A percentile compares a stretch with the other conserved stretches of the same genome.
Evolutionary conservation across 768 basidiomycete species (phyloP).

Genomic region (Galerina sulciceps): DNA sequence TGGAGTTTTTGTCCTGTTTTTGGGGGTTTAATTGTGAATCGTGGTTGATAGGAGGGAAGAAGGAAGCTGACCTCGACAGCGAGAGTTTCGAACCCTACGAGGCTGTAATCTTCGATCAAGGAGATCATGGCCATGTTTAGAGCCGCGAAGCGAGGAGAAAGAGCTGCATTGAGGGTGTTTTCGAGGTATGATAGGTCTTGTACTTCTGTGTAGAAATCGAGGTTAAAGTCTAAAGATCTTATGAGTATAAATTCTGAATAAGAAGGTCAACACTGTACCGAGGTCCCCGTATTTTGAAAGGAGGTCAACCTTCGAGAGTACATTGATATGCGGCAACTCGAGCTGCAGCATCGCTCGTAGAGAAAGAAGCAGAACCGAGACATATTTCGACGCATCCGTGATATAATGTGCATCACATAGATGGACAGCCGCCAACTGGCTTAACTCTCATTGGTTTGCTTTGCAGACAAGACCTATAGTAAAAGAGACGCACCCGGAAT

Average conservation of each 20-base stretch:
- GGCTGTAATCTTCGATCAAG: slow-evolving; percentile 89
- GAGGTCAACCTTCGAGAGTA: slow-evolving; percentile 95
- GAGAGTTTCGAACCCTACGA: slow-evolving; percentile 96
- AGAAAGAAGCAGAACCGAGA: slow-evolving; percentile 89
- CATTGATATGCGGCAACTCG: slow-evolving; percentile 97
- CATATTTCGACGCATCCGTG: slow-evolving; percentile 93
- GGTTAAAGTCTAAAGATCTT: slow-evolving; percentile 79
- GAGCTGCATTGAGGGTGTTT: slow-evolving; percentile 65
- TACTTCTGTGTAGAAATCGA: slow-evolving; percentile 97
- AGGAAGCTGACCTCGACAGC: slow-evolving; percentile 78
- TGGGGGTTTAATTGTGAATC: background rate
- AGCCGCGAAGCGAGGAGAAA: slow-evolving; percentile 67
- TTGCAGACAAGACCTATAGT: slow-evolving; percentile 1
- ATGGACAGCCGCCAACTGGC: slow-evolving; percentile 90
- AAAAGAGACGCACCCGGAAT: slow-evolving; percentile 72
- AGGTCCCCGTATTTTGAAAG: slow-evolving; percentile 89
- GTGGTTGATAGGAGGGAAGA: background rate
- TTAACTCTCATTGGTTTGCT: slow-evolving; percentile 11
- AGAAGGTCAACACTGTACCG: slow-evolving; percentile 50
- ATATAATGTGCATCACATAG: slow-evolving; percentile 97
- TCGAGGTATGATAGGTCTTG: slow-evolving; percentile 92
- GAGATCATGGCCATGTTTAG: slow-evolving; percentile 92
- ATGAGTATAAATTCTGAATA: slow-evolving; percentile 1
- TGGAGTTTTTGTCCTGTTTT: slow-evolving; percentile 86
- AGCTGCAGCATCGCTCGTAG: slow-evolving; percentile 98